Conservation (phyloP, 2,329 filamentous ascomycete species). For the Elsinoe fawcettii region DNA sequence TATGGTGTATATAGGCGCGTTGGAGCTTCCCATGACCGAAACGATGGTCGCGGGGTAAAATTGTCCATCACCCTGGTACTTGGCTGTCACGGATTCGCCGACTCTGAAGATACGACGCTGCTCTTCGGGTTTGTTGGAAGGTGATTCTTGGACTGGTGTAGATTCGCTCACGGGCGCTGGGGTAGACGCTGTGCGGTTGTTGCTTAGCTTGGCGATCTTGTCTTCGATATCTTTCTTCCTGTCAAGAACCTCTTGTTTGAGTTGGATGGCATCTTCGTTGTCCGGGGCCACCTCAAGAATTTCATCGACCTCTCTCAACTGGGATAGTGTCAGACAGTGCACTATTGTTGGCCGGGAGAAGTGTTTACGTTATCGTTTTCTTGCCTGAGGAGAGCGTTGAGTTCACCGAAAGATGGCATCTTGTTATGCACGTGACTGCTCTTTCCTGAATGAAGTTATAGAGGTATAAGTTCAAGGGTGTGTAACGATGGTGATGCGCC, state of each 20-base stretch:
- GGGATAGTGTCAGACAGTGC: conserved; percentile 13
- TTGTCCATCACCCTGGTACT: conserved; percentile 84
- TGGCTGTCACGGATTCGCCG: conserved; percentile 83
- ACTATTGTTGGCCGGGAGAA: background rate
- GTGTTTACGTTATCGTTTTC: conserved; percentile 16
- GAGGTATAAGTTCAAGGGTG: no score
- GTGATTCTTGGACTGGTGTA: conserved; percentile 25
- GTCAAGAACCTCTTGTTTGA: conserved; percentile 74
- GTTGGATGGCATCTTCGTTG: conserved; percentile 66
- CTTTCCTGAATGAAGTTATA: no score
- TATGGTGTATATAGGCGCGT: conserved; percentile 84
- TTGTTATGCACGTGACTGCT: background rate
- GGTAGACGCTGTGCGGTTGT: conserved; percentile 35
- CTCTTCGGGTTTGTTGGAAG: conserved; percentile 39
- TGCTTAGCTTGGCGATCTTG: conserved; percentile 64
- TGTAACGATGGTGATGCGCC: background rate
- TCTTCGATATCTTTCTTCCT: conserved; percentile 72
- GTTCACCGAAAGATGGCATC: conserved; percentile 13
- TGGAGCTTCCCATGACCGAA: conserved; percentile 85
- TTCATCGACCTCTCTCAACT: conserved; percentile 71
- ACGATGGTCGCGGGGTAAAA: conserved; percentile 93
- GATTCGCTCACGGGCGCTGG: conserved; percentile 31
- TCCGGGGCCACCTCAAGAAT: conserved; percentile 74
- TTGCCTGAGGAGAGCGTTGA: conserved; percentile 13
- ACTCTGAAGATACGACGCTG: conserved; percentile 67